Conservation (phyloP, 495 filamentous ascomycete species). For the Penicillium coffeae region DNA sequence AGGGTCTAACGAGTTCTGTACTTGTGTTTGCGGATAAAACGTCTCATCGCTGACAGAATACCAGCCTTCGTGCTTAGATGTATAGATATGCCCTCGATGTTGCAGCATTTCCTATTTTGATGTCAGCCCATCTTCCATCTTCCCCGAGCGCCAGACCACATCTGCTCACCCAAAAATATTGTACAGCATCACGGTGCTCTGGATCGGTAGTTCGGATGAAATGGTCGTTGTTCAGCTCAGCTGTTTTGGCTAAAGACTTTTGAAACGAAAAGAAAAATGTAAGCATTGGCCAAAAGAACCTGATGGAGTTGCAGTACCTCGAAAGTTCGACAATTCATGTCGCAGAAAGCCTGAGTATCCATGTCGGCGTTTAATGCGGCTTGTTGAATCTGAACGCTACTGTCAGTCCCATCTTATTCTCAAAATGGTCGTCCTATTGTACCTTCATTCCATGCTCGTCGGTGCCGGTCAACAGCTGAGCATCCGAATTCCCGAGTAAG, state of each 20-base stretch:
- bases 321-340: conserved; percentile 50
- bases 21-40: conserved; percentile 75
- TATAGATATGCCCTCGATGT: conserved; percentile 78
- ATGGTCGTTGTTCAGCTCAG: conserved; percentile 67
- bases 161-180: conserved; percentile 75
- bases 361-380: conserved; percentile 65
- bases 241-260: conserved; percentile 62
- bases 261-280: not conserved
- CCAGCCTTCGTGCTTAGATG: conserved; percentile 86
- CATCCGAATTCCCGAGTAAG: conserved; percentile 60
- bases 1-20: conserved; percentile 72
- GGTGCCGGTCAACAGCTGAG: conserved; percentile 84
- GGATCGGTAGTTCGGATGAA: conserved; percentile 89
- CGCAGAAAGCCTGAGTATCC: conserved; percentile 61
- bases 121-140: conserved; percentile 10
- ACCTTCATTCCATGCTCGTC: conserved; percentile 97
- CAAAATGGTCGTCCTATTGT: not conserved
- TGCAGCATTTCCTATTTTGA: conserved; percentile 54
- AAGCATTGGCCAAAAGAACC: not conserved
- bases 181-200: conserved; percentile 78
- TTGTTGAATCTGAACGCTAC: conserved; percentile 63
- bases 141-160: not conserved
- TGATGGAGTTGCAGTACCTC: conserved; percentile 19
- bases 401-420: conserved; percentile 12
- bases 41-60: conserved; percentile 96